Base-by-base conservation (phyloP, 1,139 yeast species). In the Geotrichum klebahnii region DNA sequence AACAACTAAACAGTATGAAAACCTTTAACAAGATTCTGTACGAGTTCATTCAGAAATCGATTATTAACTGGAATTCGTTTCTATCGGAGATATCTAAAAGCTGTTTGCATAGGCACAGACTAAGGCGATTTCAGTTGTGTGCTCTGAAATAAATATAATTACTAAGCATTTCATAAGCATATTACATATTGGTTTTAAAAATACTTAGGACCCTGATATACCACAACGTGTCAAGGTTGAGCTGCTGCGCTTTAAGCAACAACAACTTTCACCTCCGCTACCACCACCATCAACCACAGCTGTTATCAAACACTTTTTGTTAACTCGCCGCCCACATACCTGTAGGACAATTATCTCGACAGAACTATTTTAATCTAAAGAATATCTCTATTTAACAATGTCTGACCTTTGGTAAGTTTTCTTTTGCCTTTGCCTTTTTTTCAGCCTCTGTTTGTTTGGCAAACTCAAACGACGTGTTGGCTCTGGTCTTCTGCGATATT, bases 1-100 rank as follows among this genome's bases (percentile, higher is more conserved):
- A 65, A 98, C 99, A 63, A 98, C 98, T 97, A 94, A 89, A 76
- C n/a, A n/a, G n/a, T n/a, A 94, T 88, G 74, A 94, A 90, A 80
- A 94, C 92, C 77, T 92, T 98, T 65, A 97, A 86, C 68, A 94
- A 92, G 82, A 98, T 98, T 79, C 98, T 88, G 85, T 94, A 92
- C 76, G 92, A 82, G 65, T 98, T 92, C 81, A 94, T 92, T 77
- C 98, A 94, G 65, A 98, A 96, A 77, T 92, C 99, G 73, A 94
- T 92, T 61, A 98, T n/a, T n/a, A n/a, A n/a, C n/a, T n/a, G n/a
- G n/a, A n/a, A n/a, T n/a, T n/a, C n/a, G n/a, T n/a, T n/a, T n/a
- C n/a, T n/a, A n/a, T n/a, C n/a, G n/a, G n/a, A n/a, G n/a, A n/a
- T n/a, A n/a, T n/a, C n/a, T n/a, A n/a, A n/a, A n/a, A n/a, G n/a